Evolutionary conservation across 352 stramenopile species (phyloP).

Genomic region (Phytophthora cryptogea): DNA sequence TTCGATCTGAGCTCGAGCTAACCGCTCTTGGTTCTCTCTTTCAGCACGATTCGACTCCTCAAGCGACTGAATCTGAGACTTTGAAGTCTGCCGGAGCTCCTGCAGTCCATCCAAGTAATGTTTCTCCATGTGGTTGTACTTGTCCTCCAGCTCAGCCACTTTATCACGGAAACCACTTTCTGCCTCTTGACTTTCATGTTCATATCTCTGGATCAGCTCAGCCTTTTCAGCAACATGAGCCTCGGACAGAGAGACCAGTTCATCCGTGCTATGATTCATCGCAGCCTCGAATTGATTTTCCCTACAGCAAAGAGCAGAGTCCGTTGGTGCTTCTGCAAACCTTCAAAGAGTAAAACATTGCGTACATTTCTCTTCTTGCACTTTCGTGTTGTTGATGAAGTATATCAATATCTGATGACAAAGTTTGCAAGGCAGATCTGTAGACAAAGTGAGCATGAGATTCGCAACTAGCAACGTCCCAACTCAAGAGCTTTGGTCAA

Average conservation of each 20-base stretch:
- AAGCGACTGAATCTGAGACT: slow-evolving; percentile 27
- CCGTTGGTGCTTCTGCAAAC: neutral
- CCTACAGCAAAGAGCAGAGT: slow-evolving; percentile 16
- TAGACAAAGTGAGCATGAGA: neutral
- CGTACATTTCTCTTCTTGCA: slow-evolving; percentile 45
- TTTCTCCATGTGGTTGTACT: slow-evolving; percentile 33
- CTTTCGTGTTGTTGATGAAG: slow-evolving; percentile 50
- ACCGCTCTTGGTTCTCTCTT: slow-evolving; percentile 20
- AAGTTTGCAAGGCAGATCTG: slow-evolving; percentile 38
- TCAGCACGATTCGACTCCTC: slow-evolving; percentile 24
- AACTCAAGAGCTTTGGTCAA: neutral
- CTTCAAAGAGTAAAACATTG: neutral
- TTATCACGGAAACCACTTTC: slow-evolving; percentile 33
- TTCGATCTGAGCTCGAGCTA: slow-evolving; percentile 31
- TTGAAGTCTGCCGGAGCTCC: slow-evolving; percentile 35
- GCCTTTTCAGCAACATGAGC: slow-evolving; percentile 39
- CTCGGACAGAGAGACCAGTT: slow-evolving; percentile 47
- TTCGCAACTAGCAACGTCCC: neutral
- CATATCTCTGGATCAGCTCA: slow-evolving; percentile 34
- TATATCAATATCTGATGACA: slow-evolving; percentile 51
- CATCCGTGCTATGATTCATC: slow-evolving; percentile 48
- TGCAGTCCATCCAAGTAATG: slow-evolving; percentile 43
- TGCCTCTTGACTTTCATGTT: slow-evolving; percentile 26
- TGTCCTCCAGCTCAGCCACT: slow-evolving; percentile 36
- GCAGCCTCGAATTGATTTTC: slow-evolving; percentile 41